A percentile compares a stretch with the other conserved stretches of the same genome.
These are phyloP conservation scores for Phanerochaete carnosa DNA, from an alignment of 768 basidiomycete species.

Conservation along the genomic window DNA sequence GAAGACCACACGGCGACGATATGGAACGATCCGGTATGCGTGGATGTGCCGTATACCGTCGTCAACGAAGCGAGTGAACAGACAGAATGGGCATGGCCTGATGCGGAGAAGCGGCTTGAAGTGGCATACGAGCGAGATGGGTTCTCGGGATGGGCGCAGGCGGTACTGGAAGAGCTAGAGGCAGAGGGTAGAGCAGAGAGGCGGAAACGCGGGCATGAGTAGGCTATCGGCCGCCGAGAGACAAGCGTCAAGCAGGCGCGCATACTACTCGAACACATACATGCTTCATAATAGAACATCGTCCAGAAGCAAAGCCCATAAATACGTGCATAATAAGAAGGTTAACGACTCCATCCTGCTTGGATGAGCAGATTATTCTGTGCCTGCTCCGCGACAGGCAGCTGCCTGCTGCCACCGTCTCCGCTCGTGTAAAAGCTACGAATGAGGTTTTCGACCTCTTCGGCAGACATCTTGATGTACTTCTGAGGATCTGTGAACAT, in stretches of 20 bases:
- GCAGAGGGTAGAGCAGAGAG: conserved; percentile 52
- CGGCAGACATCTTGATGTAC: conserved; percentile 65
- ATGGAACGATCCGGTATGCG: neutral
- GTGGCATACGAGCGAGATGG: conserved; percentile 61
- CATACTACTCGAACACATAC: neutral
- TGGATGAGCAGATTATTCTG: conserved; percentile 23
- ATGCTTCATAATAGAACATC: neutral
- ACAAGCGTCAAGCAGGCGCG: neutral
- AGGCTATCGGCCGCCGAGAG: neutral
- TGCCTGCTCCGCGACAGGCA: conserved; percentile 18
- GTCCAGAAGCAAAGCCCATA: neutral
- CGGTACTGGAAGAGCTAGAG: conserved; percentile 54
- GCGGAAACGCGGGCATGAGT: conserved; percentile 26
- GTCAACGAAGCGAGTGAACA: neutral
- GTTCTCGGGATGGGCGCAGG: conserved; percentile 50
- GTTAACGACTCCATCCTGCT: conserved; percentile 26
- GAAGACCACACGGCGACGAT: conserved; percentile 13
- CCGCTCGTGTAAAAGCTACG: conserved; percentile 48
- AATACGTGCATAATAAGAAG: neutral
- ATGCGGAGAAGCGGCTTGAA: conserved; percentile 49
- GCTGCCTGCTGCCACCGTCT: conserved; percentile 13
- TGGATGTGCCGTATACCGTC: neutral
- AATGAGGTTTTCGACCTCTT: conserved; percentile 71
- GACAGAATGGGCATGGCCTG: conserved; percentile 47
- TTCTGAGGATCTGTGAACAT: conserved; percentile 50